Evolutionary conservation across 805 yeast genomes (phyloP), one percentile per base, ranked within the genome.

Genomic region (Kazachstania viticola): DNA sequence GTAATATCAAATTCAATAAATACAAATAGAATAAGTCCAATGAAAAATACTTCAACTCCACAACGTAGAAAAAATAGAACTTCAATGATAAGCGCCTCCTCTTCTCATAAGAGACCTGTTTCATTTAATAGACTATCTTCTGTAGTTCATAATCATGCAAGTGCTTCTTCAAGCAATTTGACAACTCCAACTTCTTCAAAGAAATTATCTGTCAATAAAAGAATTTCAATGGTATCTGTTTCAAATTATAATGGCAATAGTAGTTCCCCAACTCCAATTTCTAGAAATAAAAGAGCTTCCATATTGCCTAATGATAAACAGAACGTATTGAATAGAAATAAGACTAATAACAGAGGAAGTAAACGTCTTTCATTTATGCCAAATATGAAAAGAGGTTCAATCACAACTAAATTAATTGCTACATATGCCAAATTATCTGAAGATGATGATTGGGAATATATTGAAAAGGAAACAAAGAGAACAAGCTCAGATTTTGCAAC

Each of bases 401-500:
- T 79, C 27, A 79, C 88, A 0, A 63, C 82, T 26, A 79, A 75
- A 46, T 53, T 79, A 39, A 66, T 79, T 37, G 69, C 84, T 1
- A 74, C 84, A 0, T 79, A 79, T 53, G 83, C 88, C 21, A 77
- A 74, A 48, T 58, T 79, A 38, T 67, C 82, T 3, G 78, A 74
- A 35, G 67, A 63, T 33, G 64, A 69, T 26, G 79, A 73, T 38
- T 72, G 82, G 74, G 79, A 74, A 44, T 70, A 70, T 44, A 69
- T 78, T 54, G 81, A 77, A 45, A 73, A 70, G 45, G 82, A 75
- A 50, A 75, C 84, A 5, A 77, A 71, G 55, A 66, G 91, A 54
- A 77, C 87, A 2, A 74, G 82, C 23, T 75, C 82, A 12, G 80
- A 79, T 39, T 79, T 79, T 61, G 91, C 85, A 9, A 69, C 79